Evolutionary conservation across 2,329 filamentous ascomycete genomes (phyloP).

Genomic region (Xylariaceae sp.): DNA sequence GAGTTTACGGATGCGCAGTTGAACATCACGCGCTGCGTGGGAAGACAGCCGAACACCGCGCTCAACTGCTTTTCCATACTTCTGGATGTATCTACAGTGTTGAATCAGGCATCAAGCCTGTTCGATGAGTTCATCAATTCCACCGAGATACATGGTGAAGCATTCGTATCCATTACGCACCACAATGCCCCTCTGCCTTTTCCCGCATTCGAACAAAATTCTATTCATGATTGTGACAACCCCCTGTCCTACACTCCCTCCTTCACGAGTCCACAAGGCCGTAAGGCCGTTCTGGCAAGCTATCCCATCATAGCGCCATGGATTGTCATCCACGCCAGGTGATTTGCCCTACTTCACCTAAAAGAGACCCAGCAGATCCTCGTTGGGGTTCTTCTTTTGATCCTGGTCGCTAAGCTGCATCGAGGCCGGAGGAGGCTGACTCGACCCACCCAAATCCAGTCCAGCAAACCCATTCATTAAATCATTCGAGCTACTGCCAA

Average conservation of each 20-base stretch:
- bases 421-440: slow-evolving; percentile 60
- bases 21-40: not conserved
- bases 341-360: slow-evolving; percentile 31
- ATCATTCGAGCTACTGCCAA: slow-evolving; percentile 54
- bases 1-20: not conserved
- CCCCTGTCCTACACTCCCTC: not conserved
- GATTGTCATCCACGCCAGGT: not conserved
- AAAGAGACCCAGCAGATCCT: slow-evolving; percentile 59
- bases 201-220: slow-evolving; percentile 1
- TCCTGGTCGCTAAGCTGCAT: slow-evolving; percentile 48
- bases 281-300: not conserved
- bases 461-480: slow-evolving; percentile 85
- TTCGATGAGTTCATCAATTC: not conserved
- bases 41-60: not conserved
- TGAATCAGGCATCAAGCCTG: slow-evolving; percentile 3
- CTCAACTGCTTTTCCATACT: slow-evolving; percentile 5
- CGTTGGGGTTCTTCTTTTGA: slow-evolving; percentile 44
- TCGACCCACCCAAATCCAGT: slow-evolving; percentile 66
- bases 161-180: slow-evolving; percentile 7
- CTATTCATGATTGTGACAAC: slow-evolving; percentile 2
- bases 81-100: slow-evolving; percentile 13
- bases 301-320: not conserved
- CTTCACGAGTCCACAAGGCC: slow-evolving; percentile 14
- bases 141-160: slow-evolving; percentile 1
- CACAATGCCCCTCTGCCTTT: slow-evolving; percentile 1